Conservation (phyloP, 768 basidiomycete species). For the Lactifluus echinatus region DNA sequence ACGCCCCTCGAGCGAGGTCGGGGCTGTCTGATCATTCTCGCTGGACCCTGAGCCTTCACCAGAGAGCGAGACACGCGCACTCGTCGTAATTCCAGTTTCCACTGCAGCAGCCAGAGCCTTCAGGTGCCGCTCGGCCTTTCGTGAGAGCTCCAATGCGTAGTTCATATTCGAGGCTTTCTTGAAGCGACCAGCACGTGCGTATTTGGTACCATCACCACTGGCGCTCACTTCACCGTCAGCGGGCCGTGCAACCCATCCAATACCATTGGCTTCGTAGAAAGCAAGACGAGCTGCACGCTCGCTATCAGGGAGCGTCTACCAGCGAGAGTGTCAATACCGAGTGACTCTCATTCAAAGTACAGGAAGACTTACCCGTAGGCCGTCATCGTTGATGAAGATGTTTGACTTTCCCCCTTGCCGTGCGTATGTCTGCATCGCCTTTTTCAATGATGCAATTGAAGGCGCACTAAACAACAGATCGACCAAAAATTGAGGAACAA, state of each 20-base stretch:
- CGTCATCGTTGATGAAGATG: slow-evolving; percentile 57
- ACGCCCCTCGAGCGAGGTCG: slow-evolving; percentile 39
- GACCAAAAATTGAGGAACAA: background rate
- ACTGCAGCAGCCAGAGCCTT: slow-evolving; percentile 19
- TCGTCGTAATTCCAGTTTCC: slow-evolving; percentile 1
- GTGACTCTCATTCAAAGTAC: background rate
- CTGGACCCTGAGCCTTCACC: slow-evolving; percentile 22
- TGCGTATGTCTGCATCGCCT: slow-evolving; percentile 55
- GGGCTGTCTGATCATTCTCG: slow-evolving; percentile 23
- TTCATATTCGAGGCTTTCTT: slow-evolving; percentile 48
- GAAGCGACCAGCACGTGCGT: slow-evolving; percentile 40
- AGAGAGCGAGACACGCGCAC: slow-evolving; percentile 23
- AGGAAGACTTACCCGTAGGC: slow-evolving; percentile 35
- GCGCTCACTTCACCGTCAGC: slow-evolving; percentile 33
- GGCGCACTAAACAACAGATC: slow-evolving; percentile 28
- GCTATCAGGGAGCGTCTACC: slow-evolving; percentile 31
- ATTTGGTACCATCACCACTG: slow-evolving; percentile 32
- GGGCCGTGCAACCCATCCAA: slow-evolving; percentile 55
- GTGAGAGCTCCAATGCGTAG: slow-evolving; percentile 30
- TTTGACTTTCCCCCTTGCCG: slow-evolving; percentile 54
- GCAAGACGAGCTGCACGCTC: slow-evolving; percentile 40
- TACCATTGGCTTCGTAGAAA: slow-evolving; percentile 49
- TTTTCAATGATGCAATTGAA: slow-evolving; percentile 47
- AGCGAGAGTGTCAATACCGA: background rate
- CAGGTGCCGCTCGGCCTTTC: slow-evolving; percentile 31